Conservation (phyloP, 2,329 filamentous ascomycete species). For the Penicillium frequentans region DNA sequence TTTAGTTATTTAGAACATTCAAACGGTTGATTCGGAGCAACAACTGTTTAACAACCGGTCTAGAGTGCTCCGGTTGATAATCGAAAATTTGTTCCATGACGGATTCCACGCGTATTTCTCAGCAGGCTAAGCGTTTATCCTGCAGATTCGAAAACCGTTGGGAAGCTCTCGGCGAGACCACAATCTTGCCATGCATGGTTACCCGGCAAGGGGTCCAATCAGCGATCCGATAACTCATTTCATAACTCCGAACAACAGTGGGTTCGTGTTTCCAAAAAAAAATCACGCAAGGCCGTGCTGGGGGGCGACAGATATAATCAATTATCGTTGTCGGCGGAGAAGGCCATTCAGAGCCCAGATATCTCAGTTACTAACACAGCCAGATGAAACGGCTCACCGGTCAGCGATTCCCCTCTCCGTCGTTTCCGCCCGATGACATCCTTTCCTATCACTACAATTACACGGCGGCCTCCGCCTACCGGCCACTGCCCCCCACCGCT, state of each 20-base stretch:
- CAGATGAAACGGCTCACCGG: constrained; percentile 6
- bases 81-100: constrained; percentile 3
- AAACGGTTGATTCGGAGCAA: not conserved
- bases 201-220: not conserved
- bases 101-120: constrained; percentile 11
- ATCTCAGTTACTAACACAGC: constrained; percentile 3
- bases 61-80: not conserved
- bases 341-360: constrained; percentile 15
- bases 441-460: not conserved
- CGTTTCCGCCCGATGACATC: constrained; percentile 4
- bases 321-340: constrained; percentile 10
- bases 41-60: not conserved
- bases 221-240: not conserved
- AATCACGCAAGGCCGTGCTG: not conserved
- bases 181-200: not conserved
- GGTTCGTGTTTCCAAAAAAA: not conserved
- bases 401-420: not conserved
- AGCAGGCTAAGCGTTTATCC: constrained; percentile 9
- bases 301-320: not conserved
- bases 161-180: constrained; percentile 1
- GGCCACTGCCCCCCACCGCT: not conserved
- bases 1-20: not conserved
- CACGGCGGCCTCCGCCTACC: constrained; percentile 9
- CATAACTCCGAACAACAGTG: not conserved
- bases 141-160: constrained; percentile 5